phyloP scores from a whole-genome alignment of 352 stramenopile genomes.

The Albugo laibachii region DNA sequence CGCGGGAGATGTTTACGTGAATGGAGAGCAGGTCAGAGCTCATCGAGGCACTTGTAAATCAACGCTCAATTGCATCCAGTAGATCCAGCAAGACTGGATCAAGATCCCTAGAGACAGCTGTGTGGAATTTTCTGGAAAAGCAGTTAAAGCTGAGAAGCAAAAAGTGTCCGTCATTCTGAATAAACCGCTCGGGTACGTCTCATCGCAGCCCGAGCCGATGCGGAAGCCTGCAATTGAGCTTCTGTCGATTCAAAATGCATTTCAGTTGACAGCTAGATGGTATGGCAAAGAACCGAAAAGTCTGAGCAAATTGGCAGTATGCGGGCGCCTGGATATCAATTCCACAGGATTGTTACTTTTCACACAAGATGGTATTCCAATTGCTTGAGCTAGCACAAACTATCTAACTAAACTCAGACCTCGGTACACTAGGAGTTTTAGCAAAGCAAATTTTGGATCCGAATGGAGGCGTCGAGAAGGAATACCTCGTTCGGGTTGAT shows the following conservation, averaged over 20 bases:
- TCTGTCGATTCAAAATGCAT: slow-evolving; percentile 42
- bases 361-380: slow-evolving; percentile 35
- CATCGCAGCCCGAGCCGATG: slow-evolving; percentile 48
- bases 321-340: slow-evolving; percentile 63
- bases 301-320: slow-evolving; percentile 66
- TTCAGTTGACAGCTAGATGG: neutral
- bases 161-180: slow-evolving; percentile 72
- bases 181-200: slow-evolving; percentile 66
- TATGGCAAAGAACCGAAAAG: slow-evolving; percentile 21
- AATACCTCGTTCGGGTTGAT: slow-evolving; percentile 68
- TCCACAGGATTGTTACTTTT: slow-evolving; percentile 66
- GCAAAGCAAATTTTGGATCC: slow-evolving; percentile 66
- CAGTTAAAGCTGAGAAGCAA: slow-evolving; percentile 46
- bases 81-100: slow-evolving; percentile 35
- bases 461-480: slow-evolving; percentile 50
- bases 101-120: slow-evolving; percentile 39
- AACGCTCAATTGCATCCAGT: neutral
- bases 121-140: slow-evolving; percentile 34
- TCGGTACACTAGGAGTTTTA: slow-evolving; percentile 9
- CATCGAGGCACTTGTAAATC: neutral
- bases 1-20: slow-evolving; percentile 42
- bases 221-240: slow-evolving; percentile 49
- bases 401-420: neutral
- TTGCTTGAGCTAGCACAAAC: neutral
- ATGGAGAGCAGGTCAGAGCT: slow-evolving; percentile 25